Evolutionary conservation across 352 stramenopile species (phyloP).

Genomic region (Phytophthora meadii): DNA sequence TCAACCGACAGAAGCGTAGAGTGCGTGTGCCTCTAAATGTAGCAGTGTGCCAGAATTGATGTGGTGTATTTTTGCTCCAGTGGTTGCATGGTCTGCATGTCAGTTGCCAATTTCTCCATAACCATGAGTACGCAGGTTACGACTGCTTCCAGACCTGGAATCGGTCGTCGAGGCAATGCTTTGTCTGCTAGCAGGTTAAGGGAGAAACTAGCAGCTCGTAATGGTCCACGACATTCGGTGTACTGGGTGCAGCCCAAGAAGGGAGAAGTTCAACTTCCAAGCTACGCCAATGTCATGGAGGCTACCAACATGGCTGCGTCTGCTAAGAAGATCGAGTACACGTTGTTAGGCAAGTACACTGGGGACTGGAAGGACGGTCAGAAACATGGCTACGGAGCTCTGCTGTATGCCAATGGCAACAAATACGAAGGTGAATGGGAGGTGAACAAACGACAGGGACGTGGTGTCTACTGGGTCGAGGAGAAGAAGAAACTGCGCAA

Average conservation of each 20-base stretch:
- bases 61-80: conserved; percentile 36
- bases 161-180: conserved; percentile 26
- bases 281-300: conserved; percentile 47
- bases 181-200: conserved; percentile 52
- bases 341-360: conserved; percentile 88
- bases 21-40: conserved; percentile 27
- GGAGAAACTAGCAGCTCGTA: conserved; percentile 65
- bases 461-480: conserved; percentile 82
- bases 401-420: conserved; percentile 91
- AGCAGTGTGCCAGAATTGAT: conserved; percentile 30
- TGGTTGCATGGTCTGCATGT: conserved; percentile 15
- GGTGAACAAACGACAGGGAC: conserved; percentile 82
- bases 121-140: conserved; percentile 27
- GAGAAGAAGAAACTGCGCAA: conserved; percentile 79
- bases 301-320: conserved; percentile 43
- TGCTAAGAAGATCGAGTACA: conserved; percentile 61
- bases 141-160: conserved; percentile 2
- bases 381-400: conserved; percentile 92
- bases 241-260: conserved; percentile 80
- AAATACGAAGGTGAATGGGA: conserved; percentile 92
- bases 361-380: conserved; percentile 93
- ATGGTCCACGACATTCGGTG: conserved; percentile 76
- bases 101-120: conserved; percentile 13
- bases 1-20: conserved; percentile 16
- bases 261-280: conserved; percentile 33